phyloP scores from a whole-genome alignment of 202 grass and related monocot genomes.

The Hordeum pubiflorum region DNA sequence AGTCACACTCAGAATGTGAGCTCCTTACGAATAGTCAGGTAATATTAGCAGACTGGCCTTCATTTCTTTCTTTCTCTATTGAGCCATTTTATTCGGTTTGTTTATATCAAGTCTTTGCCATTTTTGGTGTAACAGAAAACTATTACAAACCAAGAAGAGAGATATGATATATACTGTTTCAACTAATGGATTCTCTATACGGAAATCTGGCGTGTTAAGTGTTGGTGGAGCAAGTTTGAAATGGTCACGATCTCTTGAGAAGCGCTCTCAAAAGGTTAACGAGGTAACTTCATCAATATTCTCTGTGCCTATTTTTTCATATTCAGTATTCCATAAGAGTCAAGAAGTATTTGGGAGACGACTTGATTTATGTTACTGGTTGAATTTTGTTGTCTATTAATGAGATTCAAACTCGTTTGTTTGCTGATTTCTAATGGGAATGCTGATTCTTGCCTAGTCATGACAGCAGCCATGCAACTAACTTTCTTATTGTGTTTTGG shows the following conservation, averaged over 20 bases:
- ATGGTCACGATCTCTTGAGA: slow-evolving; percentile 92
- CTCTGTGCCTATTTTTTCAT: background rate
- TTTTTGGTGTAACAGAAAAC: slow-evolving; percentile 46
- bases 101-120: slow-evolving; percentile 11
- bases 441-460: background rate
- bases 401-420: background rate
- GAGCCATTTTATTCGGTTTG: slow-evolving; percentile 16
- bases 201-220: slow-evolving; percentile 62
- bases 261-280: slow-evolving; percentile 62
- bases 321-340: background rate
- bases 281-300: slow-evolving; percentile 37
- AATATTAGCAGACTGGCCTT: slow-evolving; percentile 8
- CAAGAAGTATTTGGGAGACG: background rate
- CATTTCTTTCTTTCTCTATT: slow-evolving; percentile 15
- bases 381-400: background rate
- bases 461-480: background rate
- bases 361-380: slow-evolving; percentile 9
- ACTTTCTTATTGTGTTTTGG: slow-evolving; percentile 4
- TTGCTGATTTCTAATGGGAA: background rate
- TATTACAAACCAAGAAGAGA: slow-evolving; percentile 70
- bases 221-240: slow-evolving; percentile 68
- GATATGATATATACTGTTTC: slow-evolving; percentile 69
- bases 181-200: slow-evolving; percentile 75
- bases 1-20: slow-evolving; percentile 40
- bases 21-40: slow-evolving; percentile 63